phyloP scores from a whole-genome alignment of 306 rosid species.

The Albizia julibrissin region DNA sequence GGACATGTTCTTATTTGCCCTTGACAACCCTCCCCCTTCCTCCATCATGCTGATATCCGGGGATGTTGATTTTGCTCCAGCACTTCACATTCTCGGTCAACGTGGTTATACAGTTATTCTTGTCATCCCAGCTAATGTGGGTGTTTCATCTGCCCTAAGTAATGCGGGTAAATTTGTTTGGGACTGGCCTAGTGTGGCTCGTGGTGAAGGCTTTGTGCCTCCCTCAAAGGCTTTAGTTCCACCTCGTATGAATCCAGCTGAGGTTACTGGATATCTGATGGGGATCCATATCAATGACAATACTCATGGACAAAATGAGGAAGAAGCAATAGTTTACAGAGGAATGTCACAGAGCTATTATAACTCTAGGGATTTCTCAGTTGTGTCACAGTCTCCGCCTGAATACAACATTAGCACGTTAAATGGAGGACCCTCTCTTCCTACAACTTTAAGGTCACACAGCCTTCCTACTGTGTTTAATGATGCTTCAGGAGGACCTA shows the following conservation, averaged over 20 bases:
- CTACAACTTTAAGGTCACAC: slow-evolving; percentile 59
- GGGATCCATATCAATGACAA: slow-evolving; percentile 69
- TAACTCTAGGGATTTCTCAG: slow-evolving; percentile 64
- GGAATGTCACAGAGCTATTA: slow-evolving; percentile 71
- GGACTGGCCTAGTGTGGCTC: slow-evolving; percentile 97
- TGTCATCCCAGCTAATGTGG: slow-evolving; percentile 85
- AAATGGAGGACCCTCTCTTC: slow-evolving; percentile 40
- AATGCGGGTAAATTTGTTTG: slow-evolving; percentile 97
- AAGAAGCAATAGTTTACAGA: slow-evolving; percentile 78
- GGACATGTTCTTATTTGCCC: slow-evolving; percentile 98
- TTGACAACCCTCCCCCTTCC: slow-evolving; percentile 97
- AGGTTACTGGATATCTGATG: slow-evolving; percentile 63
- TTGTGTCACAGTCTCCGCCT: slow-evolving; percentile 66
- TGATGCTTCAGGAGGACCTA: slow-evolving; percentile 62
- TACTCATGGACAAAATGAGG: slow-evolving; percentile 64
- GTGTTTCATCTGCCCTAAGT: slow-evolving; percentile 94
- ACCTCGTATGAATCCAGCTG: slow-evolving; percentile 55
- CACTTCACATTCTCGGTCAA: slow-evolving; percentile 96
- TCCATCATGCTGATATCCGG: slow-evolving; percentile 94
- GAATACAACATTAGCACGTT: slow-evolving; percentile 56
- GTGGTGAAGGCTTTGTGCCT: slow-evolving; percentile 89
- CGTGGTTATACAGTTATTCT: slow-evolving; percentile 92
- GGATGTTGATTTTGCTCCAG: slow-evolving; percentile 93
- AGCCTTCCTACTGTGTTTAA: slow-evolving; percentile 72
- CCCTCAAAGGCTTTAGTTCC: slow-evolving; percentile 56